Conservation (phyloP, 495 filamentous ascomycete genomes). For the Lepraria neglecta region DNA sequence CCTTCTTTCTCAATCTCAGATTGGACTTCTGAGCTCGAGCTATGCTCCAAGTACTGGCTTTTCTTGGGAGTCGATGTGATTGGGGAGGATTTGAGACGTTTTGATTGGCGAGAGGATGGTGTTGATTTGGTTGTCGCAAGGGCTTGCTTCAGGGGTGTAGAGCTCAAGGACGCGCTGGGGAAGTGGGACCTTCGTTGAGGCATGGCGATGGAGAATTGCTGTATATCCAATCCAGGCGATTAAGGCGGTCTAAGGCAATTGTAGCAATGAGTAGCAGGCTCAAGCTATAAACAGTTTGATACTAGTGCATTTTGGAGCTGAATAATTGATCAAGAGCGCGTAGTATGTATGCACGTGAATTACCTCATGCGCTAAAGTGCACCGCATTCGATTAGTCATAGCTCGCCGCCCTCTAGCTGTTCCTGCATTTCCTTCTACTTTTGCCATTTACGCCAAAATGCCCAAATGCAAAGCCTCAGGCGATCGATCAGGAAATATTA, state of each 20-base stretch:
- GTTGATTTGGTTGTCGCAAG: slow-evolving; percentile 31
- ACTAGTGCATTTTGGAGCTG: neutral
- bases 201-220: neutral
- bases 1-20: slow-evolving; percentile 29
- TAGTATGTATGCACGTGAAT: no score
- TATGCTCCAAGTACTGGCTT: slow-evolving; percentile 51
- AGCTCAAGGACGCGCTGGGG: slow-evolving; percentile 21
- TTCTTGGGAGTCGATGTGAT: slow-evolving; percentile 45
- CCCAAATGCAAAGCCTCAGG: no score
- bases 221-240: neutral
- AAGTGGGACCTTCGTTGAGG: slow-evolving; percentile 25
- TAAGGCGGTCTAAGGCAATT: neutral
- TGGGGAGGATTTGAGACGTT: slow-evolving; percentile 41
- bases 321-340: no score
- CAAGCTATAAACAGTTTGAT: neutral
- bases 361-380: no score
- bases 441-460: no score
- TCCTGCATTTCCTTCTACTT: no score
- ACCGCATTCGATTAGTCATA: no score
- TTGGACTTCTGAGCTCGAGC: slow-evolving; percentile 33
- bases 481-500: no score
- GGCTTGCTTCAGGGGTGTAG: slow-evolving; percentile 24
- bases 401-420: neutral
- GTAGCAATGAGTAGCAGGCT: neutral
- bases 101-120: slow-evolving; percentile 34